A percentile compares a stretch with the other conserved stretches of the same genome.
phyloP scores from a whole-genome alignment of 2,329 filamentous ascomycete species.

The Karstenula rhodostoma region DNA sequence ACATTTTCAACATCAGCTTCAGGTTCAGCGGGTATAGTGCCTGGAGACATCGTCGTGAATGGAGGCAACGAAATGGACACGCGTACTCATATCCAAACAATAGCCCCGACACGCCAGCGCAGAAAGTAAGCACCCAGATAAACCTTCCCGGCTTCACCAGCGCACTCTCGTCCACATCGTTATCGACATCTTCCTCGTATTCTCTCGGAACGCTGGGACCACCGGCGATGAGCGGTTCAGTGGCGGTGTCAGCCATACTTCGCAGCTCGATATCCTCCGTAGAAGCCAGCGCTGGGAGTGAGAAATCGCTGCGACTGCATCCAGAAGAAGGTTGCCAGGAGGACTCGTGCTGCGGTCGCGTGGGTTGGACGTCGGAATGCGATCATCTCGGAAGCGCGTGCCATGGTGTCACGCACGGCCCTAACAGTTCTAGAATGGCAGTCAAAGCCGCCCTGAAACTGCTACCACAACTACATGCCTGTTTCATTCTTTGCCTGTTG shows the following conservation, averaged over 20 bases:
- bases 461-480: too few relatives aligned
- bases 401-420: constrained; percentile 1
- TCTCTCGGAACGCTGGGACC: constrained; percentile 21
- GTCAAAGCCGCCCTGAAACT: constrained; percentile 4
- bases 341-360: constrained; percentile 7
- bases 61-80: neutral
- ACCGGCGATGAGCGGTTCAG: constrained; percentile 42
- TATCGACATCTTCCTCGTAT: constrained; percentile 26
- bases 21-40: too few relatives aligned
- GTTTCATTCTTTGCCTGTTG: too few relatives aligned
- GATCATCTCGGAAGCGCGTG: constrained; percentile 7
- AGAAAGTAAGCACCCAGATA: constrained; percentile 64
- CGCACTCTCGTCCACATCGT: constrained; percentile 40
- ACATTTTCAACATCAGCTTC: constrained; percentile 13
- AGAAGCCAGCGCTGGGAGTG: constrained; percentile 22
- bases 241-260: constrained; percentile 40
- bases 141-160: constrained; percentile 50
- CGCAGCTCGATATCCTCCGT: constrained; percentile 32
- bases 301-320: neutral
- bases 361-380: constrained; percentile 6
- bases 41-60: neutral
- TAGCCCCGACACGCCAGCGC: constrained; percentile 65
- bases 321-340: neutral
- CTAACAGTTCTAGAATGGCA: neutral
- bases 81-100: constrained; percentile 69